Evolutionary conservation across 495 filamentous ascomycete species (phyloP).

Genomic region (Lepraria neglecta): DNA sequence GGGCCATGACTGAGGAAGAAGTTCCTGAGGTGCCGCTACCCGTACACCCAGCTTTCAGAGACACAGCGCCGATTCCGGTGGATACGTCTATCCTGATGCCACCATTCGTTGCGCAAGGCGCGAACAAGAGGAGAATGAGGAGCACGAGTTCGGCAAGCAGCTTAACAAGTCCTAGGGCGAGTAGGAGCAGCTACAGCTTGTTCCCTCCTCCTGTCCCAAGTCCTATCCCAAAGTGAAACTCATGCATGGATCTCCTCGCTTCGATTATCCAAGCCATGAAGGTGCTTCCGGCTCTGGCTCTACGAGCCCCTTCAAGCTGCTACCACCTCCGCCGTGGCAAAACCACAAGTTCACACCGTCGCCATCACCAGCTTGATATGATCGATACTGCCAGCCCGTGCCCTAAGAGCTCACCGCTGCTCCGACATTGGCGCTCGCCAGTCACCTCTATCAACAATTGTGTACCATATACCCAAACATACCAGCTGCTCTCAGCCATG

Average conservation of each 20-base stretch:
- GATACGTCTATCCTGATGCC: slow-evolving; percentile 6
- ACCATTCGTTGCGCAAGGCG: neutral
- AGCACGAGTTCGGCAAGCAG: slow-evolving; percentile 10
- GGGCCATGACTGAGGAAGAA: slow-evolving; percentile 14
- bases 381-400: too few relatives aligned
- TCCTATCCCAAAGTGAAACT: neutral
- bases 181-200: slow-evolving; percentile 13
- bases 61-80: neutral
- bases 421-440: too few relatives aligned
- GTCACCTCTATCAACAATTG: too few relatives aligned
- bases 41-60: slow-evolving; percentile 17
- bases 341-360: too few relatives aligned
- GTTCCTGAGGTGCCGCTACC: slow-evolving; percentile 17
- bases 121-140: slow-evolving; percentile 5
- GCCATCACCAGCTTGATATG: too few relatives aligned
- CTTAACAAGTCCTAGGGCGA: slow-evolving; percentile 1
- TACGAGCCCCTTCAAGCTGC: too few relatives aligned
- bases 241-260: neutral
- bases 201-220: neutral
- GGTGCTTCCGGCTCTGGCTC: too few relatives aligned
- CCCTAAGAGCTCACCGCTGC: too few relatives aligned
- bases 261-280: neutral
- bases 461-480: too few relatives aligned
- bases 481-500: too few relatives aligned
- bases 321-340: too few relatives aligned